Percentiles rank a stretch among this genome's conserved stretches.
phyloP scores from a whole-genome alignment of 345 rosid genomes.

The Eucalyptus dawsonii region DNA sequence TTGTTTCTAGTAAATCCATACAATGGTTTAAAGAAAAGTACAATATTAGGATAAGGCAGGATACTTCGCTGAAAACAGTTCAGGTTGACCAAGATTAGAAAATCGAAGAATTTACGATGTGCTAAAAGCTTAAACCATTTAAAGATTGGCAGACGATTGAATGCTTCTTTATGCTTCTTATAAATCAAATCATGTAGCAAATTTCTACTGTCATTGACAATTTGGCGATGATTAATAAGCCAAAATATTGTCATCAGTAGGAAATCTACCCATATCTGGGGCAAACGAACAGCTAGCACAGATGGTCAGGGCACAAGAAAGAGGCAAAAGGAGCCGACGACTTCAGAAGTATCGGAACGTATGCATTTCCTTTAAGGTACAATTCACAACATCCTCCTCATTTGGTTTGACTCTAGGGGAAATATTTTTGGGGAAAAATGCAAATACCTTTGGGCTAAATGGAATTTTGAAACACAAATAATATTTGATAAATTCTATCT shows the following conservation, averaged over 20 bases:
- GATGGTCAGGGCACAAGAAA: slow-evolving; percentile 44
- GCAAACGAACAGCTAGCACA: slow-evolving; percentile 53
- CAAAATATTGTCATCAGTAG: slow-evolving; percentile 23
- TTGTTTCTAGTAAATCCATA: background rate
- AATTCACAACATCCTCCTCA: background rate
- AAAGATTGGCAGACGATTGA: background rate
- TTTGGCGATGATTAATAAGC: background rate
- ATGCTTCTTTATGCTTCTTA: background rate
- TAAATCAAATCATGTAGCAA: background rate
- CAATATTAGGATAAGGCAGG: background rate
- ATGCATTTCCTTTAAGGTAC: slow-evolving; percentile 51
- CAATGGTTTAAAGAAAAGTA: background rate
- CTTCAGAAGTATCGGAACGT: slow-evolving; percentile 35
- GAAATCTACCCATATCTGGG: slow-evolving; percentile 44
- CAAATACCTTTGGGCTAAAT: no score
- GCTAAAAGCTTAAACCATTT: background rate
- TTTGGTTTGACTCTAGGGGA: background rate
- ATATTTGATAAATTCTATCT: no score
- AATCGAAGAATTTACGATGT: background rate
- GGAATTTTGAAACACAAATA: no score
- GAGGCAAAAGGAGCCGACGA: slow-evolving; percentile 42
- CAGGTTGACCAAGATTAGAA: background rate
- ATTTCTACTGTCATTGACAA: background rate
- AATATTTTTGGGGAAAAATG: no score
- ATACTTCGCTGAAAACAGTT: background rate